Percentiles rank a stretch among this genome's conserved stretches.
phyloP scores from a whole-genome alignment of 2,329 filamentous ascomycete species.

The Phyllosticta capitalensis region DNA sequence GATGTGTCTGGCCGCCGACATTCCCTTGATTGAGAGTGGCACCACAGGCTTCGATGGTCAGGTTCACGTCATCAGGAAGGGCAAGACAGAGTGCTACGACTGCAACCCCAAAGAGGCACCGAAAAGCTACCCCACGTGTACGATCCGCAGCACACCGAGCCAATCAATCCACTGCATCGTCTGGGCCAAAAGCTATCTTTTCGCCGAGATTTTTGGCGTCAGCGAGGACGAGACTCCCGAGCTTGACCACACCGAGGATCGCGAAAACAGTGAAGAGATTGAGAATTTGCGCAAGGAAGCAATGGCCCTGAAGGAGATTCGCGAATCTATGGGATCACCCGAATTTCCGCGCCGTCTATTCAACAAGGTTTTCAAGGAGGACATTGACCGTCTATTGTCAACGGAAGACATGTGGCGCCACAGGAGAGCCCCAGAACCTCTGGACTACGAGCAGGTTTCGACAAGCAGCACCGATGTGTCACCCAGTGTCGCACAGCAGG shows the following conservation, averaged over 20 bases:
- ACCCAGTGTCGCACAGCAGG: conserved; percentile 49
- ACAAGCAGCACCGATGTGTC: conserved; percentile 44
- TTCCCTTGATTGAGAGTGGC: conserved; percentile 89
- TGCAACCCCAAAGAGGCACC: conserved; percentile 83
- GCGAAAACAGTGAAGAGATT: conserved; percentile 81
- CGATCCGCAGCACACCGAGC: conserved; percentile 89
- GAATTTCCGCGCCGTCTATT: conserved; percentile 75
- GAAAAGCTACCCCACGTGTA: conserved; percentile 92
- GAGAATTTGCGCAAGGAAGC: conserved; percentile 78
- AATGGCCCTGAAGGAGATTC: conserved; percentile 71
- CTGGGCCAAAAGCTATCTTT: conserved; percentile 93
- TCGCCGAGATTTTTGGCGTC: conserved; percentile 87
- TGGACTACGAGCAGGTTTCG: conserved; percentile 58
- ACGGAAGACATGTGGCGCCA: conserved; percentile 98
- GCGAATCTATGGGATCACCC: conserved; percentile 66
- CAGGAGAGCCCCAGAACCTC: conserved; percentile 60
- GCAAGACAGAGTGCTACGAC: conserved; percentile 89
- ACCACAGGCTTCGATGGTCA: conserved; percentile 97
- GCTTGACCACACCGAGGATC: conserved; percentile 70
- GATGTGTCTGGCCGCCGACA: conserved; percentile 88
- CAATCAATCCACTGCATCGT: conserved; percentile 98
- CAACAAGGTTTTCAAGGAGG: conserved; percentile 81
- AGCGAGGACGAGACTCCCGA: conserved; percentile 77
- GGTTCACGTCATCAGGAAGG: conserved; percentile 92
- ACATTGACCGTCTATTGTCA: conserved; percentile 69